phyloP scores from a whole-genome alignment of 805 yeast species.

The Lachancea quebecensis region DNA sequence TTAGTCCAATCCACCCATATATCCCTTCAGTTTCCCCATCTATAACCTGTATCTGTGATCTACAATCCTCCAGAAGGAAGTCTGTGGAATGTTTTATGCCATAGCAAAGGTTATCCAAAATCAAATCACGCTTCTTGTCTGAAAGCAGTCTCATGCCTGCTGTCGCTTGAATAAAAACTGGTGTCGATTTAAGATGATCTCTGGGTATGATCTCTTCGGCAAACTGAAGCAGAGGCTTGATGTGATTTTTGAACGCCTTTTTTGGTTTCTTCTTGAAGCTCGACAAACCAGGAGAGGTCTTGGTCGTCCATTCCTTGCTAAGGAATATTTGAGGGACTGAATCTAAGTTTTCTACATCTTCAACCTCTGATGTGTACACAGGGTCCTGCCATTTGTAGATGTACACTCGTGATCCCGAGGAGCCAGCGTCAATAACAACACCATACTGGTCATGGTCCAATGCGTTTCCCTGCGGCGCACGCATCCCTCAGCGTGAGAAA shows the following conservation, averaged over 20 bases:
- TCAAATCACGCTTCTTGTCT: slow-evolving; percentile 40
- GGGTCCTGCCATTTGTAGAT: slow-evolving; percentile 74
- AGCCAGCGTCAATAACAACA: slow-evolving; percentile 89
- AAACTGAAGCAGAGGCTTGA: slow-evolving; percentile 53
- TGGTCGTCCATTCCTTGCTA: slow-evolving; percentile 60
- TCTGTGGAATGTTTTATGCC: slow-evolving; percentile 46
- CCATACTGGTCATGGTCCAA: slow-evolving; percentile 46
- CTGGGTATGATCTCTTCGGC: slow-evolving; percentile 69
- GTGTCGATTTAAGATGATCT: slow-evolving; percentile 56
- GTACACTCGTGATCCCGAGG: slow-evolving; percentile 87
- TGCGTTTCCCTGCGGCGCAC: background rate
- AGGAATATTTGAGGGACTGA: slow-evolving; percentile 66
- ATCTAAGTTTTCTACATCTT: slow-evolving; percentile 29
- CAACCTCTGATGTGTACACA: slow-evolving; percentile 15
- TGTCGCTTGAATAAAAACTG: slow-evolving; percentile 86
- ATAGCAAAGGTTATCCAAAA: slow-evolving; percentile 57
- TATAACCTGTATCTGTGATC: slow-evolving; percentile 69
- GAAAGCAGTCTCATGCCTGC: slow-evolving; percentile 91
- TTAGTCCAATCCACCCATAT: slow-evolving; percentile 92
- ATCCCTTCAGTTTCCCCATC: slow-evolving; percentile 94
- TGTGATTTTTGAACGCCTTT: slow-evolving; percentile 65
- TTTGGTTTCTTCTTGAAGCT: slow-evolving; percentile 47
- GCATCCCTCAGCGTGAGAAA: background rate
- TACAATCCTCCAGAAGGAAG: slow-evolving; percentile 53
- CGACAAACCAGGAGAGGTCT: slow-evolving; percentile 82